Evolutionary conservation across 345 rosid genomes (phyloP).

Genomic region (Barbarea vulgaris): DNA sequence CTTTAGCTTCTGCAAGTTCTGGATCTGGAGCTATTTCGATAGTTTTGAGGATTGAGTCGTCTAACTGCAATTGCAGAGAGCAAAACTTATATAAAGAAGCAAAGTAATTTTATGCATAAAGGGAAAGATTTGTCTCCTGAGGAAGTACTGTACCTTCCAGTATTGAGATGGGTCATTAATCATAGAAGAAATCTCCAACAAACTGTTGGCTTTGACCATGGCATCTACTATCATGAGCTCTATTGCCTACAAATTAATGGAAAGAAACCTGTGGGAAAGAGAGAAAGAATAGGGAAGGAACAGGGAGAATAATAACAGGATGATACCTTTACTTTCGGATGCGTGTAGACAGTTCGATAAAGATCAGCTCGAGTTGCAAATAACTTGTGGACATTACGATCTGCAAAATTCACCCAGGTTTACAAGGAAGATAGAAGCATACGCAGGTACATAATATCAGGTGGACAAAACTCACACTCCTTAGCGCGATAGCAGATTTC

Average conservation of each 20-base stretch:
- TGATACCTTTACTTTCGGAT: constrained; percentile 92
- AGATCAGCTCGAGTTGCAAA: constrained; percentile 93
- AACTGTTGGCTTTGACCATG: constrained; percentile 69
- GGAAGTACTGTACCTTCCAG: constrained; percentile 72
- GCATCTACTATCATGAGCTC: constrained; percentile 96
- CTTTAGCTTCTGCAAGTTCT: constrained; percentile 79
- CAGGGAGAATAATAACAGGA: not conserved
- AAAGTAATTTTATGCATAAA: not conserved
- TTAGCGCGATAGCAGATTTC: constrained; percentile 96
- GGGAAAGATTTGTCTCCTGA: not conserved
- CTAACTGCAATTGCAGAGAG: constrained; percentile 58
- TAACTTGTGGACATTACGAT: constrained; percentile 79
- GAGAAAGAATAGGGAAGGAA: not conserved
- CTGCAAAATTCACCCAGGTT: constrained; percentile 47
- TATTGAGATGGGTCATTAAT: constrained; percentile 76
- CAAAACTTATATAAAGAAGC: not conserved
- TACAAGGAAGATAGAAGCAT: constrained; percentile 12
- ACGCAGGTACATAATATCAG: constrained; percentile 16
- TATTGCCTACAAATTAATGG: constrained; percentile 61
- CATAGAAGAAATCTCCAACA: constrained; percentile 61
- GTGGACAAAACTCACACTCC: constrained; percentile 68
- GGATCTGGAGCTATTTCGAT: constrained; percentile 78
- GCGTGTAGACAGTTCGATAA: constrained; percentile 86
- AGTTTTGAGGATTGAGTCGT: constrained; percentile 78
- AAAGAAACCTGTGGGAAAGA: not conserved